These are phyloP conservation scores for Ambrosia artemisiifolia DNA, from an alignment of 129 eudicot species.

Conservation along the genomic window DNA sequence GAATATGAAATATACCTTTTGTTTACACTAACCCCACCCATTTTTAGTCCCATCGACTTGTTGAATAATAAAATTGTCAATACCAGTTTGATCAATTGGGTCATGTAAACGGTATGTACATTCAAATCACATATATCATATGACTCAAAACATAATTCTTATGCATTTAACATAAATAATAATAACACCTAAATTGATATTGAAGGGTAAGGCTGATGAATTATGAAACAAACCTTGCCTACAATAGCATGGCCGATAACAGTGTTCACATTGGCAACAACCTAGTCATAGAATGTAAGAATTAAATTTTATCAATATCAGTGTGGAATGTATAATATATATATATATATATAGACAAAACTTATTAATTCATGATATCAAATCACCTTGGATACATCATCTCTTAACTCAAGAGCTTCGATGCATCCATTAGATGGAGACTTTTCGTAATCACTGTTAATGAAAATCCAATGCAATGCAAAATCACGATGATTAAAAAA, in stretches of 20 bases:
- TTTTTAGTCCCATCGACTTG: slow-evolving; percentile 90
- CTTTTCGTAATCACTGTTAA: no score
- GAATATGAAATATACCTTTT: slow-evolving; percentile 51
- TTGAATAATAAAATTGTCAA: slow-evolving; percentile 94
- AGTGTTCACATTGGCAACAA: slow-evolving; percentile 74
- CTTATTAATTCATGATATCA: no score
- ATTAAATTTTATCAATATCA: slow-evolving; percentile 5
- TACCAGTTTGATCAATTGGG: slow-evolving; percentile 82
- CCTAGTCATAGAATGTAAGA: slow-evolving; percentile 41
- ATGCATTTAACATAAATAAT: not conserved
- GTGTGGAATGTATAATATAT: no score
- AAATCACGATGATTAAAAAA: no score
- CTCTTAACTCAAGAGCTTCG: no score
- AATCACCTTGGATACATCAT: no score
- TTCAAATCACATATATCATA: no score
- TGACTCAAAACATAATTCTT: not conserved
- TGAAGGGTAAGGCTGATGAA: not conserved
- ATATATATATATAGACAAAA: no score
- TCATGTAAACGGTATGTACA: slow-evolving; percentile 37
- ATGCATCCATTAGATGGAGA: no score
- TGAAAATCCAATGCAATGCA: no score
- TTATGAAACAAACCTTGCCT: slow-evolving; percentile 70
- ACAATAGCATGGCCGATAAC: slow-evolving; percentile 82
- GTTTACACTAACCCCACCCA: slow-evolving; percentile 99
- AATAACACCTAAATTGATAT: not conserved